phyloP scores from a whole-genome alignment of 768 basidiomycete genomes.

The Podaxis carcinomalis region DNA sequence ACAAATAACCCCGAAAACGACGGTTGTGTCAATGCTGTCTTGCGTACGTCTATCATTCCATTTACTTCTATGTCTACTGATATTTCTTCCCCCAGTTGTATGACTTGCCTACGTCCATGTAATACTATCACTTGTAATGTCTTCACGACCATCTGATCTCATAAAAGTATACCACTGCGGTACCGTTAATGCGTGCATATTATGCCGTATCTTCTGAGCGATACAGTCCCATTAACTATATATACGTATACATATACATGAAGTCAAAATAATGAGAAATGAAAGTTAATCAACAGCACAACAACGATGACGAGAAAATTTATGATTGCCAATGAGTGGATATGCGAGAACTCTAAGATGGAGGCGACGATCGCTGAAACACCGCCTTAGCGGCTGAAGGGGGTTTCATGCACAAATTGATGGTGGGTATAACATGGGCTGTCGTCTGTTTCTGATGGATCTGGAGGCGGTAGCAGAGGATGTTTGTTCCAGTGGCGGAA shows the following conservation, averaged over 20 bases:
- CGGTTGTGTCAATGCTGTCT: constrained; percentile 92
- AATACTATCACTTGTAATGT: constrained; percentile 6
- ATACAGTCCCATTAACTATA: not conserved
- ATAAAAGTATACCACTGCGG: not conserved
- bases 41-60: constrained; percentile 54
- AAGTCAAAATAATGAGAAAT: not conserved
- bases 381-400: not conserved
- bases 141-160: not conserved
- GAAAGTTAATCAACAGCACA: too few relatives aligned
- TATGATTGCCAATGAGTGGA: not conserved
- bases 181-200: not conserved
- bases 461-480: not conserved
- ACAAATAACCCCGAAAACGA: constrained; percentile 97
- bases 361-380: not conserved
- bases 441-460: not conserved
- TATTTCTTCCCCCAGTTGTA: constrained; percentile 20
- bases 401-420: not conserved
- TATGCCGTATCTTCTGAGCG: not conserved
- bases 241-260: not conserved
- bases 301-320: too few relatives aligned
- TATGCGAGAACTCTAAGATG: not conserved
- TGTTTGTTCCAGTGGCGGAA: not conserved
- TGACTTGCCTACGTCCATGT: constrained; percentile 15
- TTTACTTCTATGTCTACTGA: not conserved
- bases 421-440: constrained; percentile 6